Conservation (phyloP, 2,329 filamentous ascomycete species). For the Atkinsonella hypoxylon region DNA sequence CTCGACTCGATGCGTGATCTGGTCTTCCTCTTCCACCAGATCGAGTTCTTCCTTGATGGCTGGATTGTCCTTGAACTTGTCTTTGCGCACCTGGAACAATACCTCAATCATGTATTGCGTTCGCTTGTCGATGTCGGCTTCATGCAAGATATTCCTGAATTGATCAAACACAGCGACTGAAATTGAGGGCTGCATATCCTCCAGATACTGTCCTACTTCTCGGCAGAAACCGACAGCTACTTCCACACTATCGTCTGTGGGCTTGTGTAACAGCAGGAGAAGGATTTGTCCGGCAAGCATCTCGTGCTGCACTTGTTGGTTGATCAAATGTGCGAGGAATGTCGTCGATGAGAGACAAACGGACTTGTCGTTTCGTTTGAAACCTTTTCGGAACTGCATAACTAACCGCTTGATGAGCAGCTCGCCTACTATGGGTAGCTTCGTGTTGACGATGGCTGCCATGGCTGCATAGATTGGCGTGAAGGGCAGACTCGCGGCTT, state of each 20-base stretch:
- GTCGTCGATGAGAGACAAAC: slow-evolving; percentile 89
- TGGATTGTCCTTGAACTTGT: slow-evolving; percentile 91
- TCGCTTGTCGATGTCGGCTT: slow-evolving; percentile 92
- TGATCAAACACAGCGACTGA: slow-evolving; percentile 88
- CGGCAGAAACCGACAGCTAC: slow-evolving; percentile 89
- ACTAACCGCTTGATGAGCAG: slow-evolving; percentile 75
- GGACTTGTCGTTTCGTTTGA: slow-evolving; percentile 92
- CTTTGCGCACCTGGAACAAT: slow-evolving; percentile 89
- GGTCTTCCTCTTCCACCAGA: slow-evolving; percentile 92
- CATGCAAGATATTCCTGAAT: slow-evolving; percentile 88
- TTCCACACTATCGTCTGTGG: slow-evolving; percentile 94
- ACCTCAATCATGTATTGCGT: slow-evolving; percentile 99
- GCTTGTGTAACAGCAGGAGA: slow-evolving; percentile 83
- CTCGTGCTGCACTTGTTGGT: slow-evolving; percentile 91
- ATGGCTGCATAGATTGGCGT: slow-evolving; percentile 94
- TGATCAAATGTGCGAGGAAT: slow-evolving; percentile 90
- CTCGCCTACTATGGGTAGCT: slow-evolving; percentile 88
- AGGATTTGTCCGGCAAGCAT: slow-evolving; percentile 88
- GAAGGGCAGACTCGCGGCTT: slow-evolving; percentile 89
- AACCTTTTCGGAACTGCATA: slow-evolving; percentile 88
- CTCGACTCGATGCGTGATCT: slow-evolving; percentile 80
- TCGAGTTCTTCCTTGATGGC: slow-evolving; percentile 87
- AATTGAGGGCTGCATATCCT: slow-evolving; percentile 88
- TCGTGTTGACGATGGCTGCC: slow-evolving; percentile 94
- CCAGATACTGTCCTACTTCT: slow-evolving; percentile 86